These are phyloP conservation scores for Monosporascus sp. DNA, from an alignment of 2,329 filamentous ascomycete genomes.

Conservation along the genomic window DNA sequence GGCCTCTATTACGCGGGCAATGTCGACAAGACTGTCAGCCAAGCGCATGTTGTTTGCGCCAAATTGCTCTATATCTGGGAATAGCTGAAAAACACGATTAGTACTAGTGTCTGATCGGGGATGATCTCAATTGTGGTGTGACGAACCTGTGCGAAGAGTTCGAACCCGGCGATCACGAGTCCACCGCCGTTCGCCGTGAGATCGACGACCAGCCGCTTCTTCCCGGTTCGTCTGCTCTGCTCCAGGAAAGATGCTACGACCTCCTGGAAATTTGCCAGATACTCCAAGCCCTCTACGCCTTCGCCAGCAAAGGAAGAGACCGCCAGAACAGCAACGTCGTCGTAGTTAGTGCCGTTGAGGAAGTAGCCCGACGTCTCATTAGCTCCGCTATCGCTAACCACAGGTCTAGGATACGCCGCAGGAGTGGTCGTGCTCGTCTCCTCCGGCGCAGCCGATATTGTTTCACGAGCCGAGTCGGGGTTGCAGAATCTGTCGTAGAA, in stretches of 20 bases:
- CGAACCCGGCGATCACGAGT: conserved; percentile 54
- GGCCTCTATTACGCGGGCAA: conserved; percentile 33
- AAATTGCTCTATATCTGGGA: conserved; percentile 45
- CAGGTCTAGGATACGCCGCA: conserved; percentile 19
- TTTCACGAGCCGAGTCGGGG: conserved; percentile 10
- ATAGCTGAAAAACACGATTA: conserved; percentile 30
- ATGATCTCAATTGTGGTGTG: conserved; percentile 20
- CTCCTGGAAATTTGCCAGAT: conserved; percentile 31
- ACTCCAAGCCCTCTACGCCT: conserved; percentile 23
- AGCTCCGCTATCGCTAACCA: conserved; percentile 23
- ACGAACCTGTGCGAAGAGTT: conserved; percentile 56
- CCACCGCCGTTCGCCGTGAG: conserved; percentile 56
- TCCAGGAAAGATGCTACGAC: conserved; percentile 23
- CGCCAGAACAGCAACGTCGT: conserved; percentile 29
- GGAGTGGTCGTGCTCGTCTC: conserved; percentile 4
- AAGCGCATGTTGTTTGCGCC: conserved; percentile 47
- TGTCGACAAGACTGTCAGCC: conserved; percentile 38
- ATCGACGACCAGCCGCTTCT: conserved; percentile 57
- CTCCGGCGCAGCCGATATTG: neutral
- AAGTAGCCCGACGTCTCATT: conserved; percentile 30
- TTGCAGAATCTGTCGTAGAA: conserved; percentile 32
- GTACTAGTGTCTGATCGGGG: neutral
- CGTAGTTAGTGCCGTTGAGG: conserved; percentile 22
- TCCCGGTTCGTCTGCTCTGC: conserved; percentile 38
- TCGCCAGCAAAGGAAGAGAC: conserved; percentile 20